Base-by-base conservation (phyloP, 169 alveolate genomes). In the Plasmodium berghei region DNA sequence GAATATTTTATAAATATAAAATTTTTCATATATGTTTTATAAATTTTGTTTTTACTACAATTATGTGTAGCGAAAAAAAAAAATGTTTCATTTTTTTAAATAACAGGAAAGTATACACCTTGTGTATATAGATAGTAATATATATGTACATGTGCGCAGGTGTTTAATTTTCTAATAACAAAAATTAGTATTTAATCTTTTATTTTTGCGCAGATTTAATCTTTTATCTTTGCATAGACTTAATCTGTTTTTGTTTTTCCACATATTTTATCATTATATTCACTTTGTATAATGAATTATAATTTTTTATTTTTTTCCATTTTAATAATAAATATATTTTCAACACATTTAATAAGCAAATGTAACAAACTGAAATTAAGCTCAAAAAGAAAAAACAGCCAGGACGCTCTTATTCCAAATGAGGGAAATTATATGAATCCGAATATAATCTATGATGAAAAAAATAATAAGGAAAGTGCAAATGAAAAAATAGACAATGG, bases 401-500 rank as follows among this genome's bases (percentile, higher is more conserved):
- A 26, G 28, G 89, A 77, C 28, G 22, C 45, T 48, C 52, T 63
- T 49, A n/a, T 52, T 20, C 10, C 63, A 26, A 58, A 71, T 1
- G 40, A 20, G 18, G n/a, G n/a, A 26, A 64, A 64, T 28, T 67
- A 48, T 26, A 48, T 18, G 58, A 72, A 49, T 12, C 55, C 22
- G 18, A 70, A 66, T 14, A 40, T 20, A 24, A 8, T 8, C 4
- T 18, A 56, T 22, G 63, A 12, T 16, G 10, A 18, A 5, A 24
- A 45, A 48, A 9, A 14, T n/a, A n/a, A 42, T 67, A 42, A 83
- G 67, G 45, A 46, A 83, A 1, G 4, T 58, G 34, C 66, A 67
- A 40, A 83, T 55, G 71, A 66, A 40, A 42, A 72, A 10, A 55
- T 83, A 83, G 69, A 83, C 67, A 10, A 55, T 20, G 49, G 54